A percentile compares a stretch with the other conserved stretches of the same genome.
These are phyloP conservation scores for Kwoniella heveanensis DNA, from an alignment of 768 basidiomycete genomes.

Conservation along the genomic window DNA sequence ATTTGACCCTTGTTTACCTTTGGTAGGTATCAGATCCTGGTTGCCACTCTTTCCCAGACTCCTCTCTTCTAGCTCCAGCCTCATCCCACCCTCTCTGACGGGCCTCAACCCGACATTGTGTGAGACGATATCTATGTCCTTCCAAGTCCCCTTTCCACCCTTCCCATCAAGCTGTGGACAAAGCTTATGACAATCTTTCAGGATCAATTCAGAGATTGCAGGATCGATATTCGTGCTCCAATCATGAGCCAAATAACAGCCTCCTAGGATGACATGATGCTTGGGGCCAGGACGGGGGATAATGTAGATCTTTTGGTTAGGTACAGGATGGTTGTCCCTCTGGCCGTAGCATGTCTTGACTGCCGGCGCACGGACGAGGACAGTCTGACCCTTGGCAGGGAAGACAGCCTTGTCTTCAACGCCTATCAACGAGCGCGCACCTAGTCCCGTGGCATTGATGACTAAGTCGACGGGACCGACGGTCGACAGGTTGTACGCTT, in stretches of 20 bases:
- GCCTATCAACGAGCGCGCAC: constrained; percentile 73
- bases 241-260: constrained; percentile 60
- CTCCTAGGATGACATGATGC: constrained; percentile 63
- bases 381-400: constrained; percentile 82
- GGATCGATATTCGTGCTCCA: constrained; percentile 63
- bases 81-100: constrained; percentile 62
- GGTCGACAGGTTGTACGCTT: constrained; percentile 59
- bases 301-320: constrained; percentile 60
- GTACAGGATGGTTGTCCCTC: neutral
- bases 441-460: constrained; percentile 66
- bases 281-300: constrained; percentile 63
- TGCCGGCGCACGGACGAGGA: constrained; percentile 71
- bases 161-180: constrained; percentile 58
- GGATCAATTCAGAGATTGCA: constrained; percentile 59
- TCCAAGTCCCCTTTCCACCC: constrained; percentile 52
- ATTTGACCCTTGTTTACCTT: constrained; percentile 22
- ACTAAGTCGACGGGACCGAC: constrained; percentile 57
- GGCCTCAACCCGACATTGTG: constrained; percentile 68
- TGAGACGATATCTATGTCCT: constrained; percentile 59
- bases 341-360: constrained; percentile 57
- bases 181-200: constrained; percentile 56
- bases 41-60: constrained; percentile 27
- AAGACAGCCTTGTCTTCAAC: constrained; percentile 72
- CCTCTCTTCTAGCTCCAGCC: constrained; percentile 63
- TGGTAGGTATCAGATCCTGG: constrained; percentile 19